phyloP scores from a whole-genome alignment of 2,329 filamentous ascomycete genomes.

The Xylogone sp. region DNA sequence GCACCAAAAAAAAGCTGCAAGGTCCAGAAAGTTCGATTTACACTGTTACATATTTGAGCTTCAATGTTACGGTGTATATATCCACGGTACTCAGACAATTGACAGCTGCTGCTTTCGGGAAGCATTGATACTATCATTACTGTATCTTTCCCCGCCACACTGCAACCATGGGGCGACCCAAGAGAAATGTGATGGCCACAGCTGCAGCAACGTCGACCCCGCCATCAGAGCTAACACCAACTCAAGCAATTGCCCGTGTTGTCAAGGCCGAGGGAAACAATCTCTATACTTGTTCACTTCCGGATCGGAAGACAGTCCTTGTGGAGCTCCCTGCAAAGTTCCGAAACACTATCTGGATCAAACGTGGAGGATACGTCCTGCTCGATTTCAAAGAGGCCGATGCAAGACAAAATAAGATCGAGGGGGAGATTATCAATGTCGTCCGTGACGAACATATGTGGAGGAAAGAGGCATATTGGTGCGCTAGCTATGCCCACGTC shows the following conservation, averaged over 20 bases:
- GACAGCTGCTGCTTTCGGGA: too few relatives aligned
- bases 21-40: too few relatives aligned
- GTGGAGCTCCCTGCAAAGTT: constrained; percentile 83
- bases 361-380: constrained; percentile 81
- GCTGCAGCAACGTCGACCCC: constrained; percentile 66
- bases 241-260: constrained; percentile 70
- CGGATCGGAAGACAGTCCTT: constrained; percentile 61
- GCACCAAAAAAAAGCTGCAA: too few relatives aligned
- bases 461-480: constrained; percentile 90
- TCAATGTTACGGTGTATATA: too few relatives aligned
- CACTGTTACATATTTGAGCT: too few relatives aligned
- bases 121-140: neutral
- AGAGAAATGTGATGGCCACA: constrained; percentile 73
- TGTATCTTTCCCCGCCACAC: neutral
- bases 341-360: constrained; percentile 91
- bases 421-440: constrained; percentile 88
- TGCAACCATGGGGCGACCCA: constrained; percentile 63
- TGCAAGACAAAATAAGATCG: constrained; percentile 69
- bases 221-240: constrained; percentile 53
- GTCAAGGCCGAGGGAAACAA: constrained; percentile 84
- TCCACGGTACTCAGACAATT: too few relatives aligned
- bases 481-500: constrained; percentile 1
- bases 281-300: constrained; percentile 74
- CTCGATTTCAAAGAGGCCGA: constrained; percentile 67
- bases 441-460: constrained; percentile 88